A percentile compares a stretch with the other conserved stretches of the same genome.
These are phyloP conservation scores for Russula lepida DNA, from an alignment of 768 basidiomycete species.

Conservation along the genomic window DNA sequence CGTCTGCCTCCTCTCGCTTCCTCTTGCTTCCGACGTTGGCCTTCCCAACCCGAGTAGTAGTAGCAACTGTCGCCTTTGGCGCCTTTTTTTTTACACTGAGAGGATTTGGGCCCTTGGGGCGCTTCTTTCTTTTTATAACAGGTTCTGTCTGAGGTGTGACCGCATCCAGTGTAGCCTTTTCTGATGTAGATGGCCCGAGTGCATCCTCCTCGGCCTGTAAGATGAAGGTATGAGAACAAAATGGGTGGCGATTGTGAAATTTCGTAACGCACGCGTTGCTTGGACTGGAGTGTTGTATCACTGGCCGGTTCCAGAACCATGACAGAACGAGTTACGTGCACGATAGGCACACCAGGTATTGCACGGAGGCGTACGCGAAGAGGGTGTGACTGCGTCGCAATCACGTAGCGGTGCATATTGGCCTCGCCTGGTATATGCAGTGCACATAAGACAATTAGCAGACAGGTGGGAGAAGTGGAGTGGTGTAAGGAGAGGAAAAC, in stretches of 20 bases:
- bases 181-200: slow-evolving; percentile 43
- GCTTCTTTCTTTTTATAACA: slow-evolving; percentile 51
- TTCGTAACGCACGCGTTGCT: slow-evolving; percentile 42
- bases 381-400: slow-evolving; percentile 73
- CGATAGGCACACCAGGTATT: slow-evolving; percentile 79
- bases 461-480: not conserved
- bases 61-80: slow-evolving; percentile 12
- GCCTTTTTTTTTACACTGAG: slow-evolving; percentile 83
- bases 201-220: slow-evolving; percentile 56
- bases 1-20: slow-evolving; percentile 23
- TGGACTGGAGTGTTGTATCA: slow-evolving; percentile 61
- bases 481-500: slow-evolving; percentile 20
- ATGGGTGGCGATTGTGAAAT: not conserved
- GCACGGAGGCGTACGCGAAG: slow-evolving; percentile 61
- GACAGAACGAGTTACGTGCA: slow-evolving; percentile 88
- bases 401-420: slow-evolving; percentile 89
- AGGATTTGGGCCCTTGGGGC: slow-evolving; percentile 85
- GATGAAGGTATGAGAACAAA: not conserved
- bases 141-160: slow-evolving; percentile 29
- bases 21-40: slow-evolving; percentile 26
- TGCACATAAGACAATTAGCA: not conserved
- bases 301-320: slow-evolving; percentile 90
- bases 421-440: slow-evolving; percentile 45
- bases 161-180: slow-evolving; percentile 37
- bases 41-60: slow-evolving; percentile 12